These are phyloP conservation scores for Metschnikowia noctiluminum DNA, from an alignment of 805 yeast genomes.

Conservation along the genomic window DNA sequence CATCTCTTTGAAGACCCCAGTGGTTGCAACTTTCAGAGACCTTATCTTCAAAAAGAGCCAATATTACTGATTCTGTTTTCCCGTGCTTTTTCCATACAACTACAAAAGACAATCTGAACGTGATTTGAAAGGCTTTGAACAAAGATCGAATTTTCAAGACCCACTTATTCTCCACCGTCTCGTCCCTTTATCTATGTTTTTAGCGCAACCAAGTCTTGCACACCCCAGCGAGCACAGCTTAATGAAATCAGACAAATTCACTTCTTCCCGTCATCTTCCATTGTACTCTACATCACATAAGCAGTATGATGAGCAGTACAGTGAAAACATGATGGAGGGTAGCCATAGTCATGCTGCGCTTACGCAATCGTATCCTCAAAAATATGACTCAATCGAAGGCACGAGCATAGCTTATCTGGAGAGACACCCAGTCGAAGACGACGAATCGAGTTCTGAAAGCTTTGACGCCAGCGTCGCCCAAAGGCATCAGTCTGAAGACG, in stretches of 20 bases:
- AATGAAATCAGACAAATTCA: neutral
- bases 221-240: constrained; percentile 1
- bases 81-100: too few species aligned
- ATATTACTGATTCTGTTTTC: too few species aligned
- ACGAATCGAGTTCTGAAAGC: neutral
- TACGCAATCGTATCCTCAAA: neutral
- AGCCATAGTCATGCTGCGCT: neutral
- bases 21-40: too few species aligned
- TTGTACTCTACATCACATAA: neutral
- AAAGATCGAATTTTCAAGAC: neutral
- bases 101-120: too few species aligned
- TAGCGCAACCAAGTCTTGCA: neutral
- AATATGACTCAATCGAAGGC: neutral
- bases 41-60: too few species aligned
- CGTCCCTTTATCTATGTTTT: neutral
- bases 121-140: neutral
- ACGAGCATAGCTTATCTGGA: neutral
- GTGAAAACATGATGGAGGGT: neutral
- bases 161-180: neutral
- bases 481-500: neutral
- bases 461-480: neutral
- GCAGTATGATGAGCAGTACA: neutral
- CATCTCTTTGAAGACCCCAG: too few species aligned
- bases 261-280: neutral
- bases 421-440: neutral